Conservation (phyloP, 192 early-diverging fungal genomes). For the Mortierella antarctica region DNA sequence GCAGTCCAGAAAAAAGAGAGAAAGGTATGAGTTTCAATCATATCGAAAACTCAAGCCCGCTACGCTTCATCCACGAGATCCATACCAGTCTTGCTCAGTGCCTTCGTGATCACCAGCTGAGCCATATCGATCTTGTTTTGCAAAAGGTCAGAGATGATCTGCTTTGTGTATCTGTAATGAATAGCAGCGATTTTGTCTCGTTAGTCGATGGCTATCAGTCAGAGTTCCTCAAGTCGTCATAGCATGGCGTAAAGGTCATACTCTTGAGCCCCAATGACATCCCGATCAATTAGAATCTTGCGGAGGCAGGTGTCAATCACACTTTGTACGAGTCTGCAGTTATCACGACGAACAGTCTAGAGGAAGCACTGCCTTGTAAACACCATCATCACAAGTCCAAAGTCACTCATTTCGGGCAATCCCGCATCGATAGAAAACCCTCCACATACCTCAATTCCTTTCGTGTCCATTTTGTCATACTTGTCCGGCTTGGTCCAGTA, state of each 20-base stretch:
- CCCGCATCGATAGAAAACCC: neutral
- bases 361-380: neutral
- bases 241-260: conserved; percentile 30
- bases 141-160: conserved; percentile 89
- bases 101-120: conserved; percentile 96
- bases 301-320: conserved; percentile 93
- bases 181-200: neutral
- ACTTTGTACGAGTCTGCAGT: conserved; percentile 89
- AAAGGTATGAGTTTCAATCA: neutral
- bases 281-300: conserved; percentile 91
- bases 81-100: conserved; percentile 84
- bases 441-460: conserved; percentile 88
- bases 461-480: conserved; percentile 97
- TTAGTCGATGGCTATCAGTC: neutral
- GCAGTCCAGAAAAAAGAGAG: conserved; percentile 1
- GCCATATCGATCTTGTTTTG: conserved; percentile 98
- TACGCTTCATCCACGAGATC: too few relatives aligned
- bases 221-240: neutral
- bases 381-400: neutral
- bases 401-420: neutral
- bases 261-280: conserved; percentile 86
- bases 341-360: conserved; percentile 95
- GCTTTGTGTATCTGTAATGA: conserved; percentile 78
- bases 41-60: too few relatives aligned
- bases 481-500: conserved; percentile 97